Conservation (phyloP, 192 early-diverging fungal species). For the Rhizophagus clarus region DNA sequence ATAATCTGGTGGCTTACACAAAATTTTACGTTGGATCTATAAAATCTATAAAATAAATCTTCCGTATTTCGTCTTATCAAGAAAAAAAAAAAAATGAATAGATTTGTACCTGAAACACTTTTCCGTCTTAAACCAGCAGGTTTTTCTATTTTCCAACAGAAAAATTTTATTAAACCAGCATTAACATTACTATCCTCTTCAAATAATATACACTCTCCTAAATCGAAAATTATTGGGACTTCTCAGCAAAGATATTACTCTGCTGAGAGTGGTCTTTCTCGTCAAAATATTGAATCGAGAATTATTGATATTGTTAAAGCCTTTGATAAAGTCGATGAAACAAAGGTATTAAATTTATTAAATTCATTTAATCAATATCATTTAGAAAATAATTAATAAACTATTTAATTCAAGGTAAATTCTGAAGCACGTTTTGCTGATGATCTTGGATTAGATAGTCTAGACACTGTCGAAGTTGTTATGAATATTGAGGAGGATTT, state of each 20-base stretch:
- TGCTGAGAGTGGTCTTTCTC: slow-evolving; percentile 32
- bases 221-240: not conserved
- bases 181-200: not conserved
- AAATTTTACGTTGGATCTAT: too few species aligned
- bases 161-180: not conserved
- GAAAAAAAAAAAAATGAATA: not conserved
- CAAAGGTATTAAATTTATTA: slow-evolving; percentile 72
- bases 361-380: not conserved
- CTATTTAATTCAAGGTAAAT: slow-evolving; percentile 64
- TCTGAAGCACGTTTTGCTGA: slow-evolving; percentile 84
- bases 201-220: not conserved
- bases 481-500: slow-evolving; percentile 99
- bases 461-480: slow-evolving; percentile 98
- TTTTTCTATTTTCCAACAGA: slow-evolving; percentile 4
- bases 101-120: not conserved
- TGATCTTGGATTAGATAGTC: slow-evolving; percentile 93
- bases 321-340: slow-evolving; percentile 94
- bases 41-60: too few species aligned
- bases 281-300: slow-evolving; percentile 77
- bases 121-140: not conserved
- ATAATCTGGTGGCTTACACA: too few species aligned
- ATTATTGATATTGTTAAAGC: slow-evolving; percentile 88
- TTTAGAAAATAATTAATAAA: not conserved
- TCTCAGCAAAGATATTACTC: slow-evolving; percentile 6
- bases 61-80: not conserved